These are phyloP conservation scores for Neoboletus subvelutipes DNA, from an alignment of 768 basidiomycete species.

Conservation along the genomic window DNA sequence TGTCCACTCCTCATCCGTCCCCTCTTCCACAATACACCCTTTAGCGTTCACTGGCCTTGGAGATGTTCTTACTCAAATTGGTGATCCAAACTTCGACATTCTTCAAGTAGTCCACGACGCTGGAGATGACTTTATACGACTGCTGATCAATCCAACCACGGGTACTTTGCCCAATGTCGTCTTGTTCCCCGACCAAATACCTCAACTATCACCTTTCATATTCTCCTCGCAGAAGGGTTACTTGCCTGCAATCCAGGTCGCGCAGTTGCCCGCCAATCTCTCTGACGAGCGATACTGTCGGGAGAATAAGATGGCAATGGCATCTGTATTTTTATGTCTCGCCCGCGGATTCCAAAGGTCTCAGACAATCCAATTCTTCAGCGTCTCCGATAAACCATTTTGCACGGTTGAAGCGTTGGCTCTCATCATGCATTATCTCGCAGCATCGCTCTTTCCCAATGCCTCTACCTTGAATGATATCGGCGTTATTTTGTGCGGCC, in stretches of 20 bases:
- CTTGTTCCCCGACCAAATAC: constrained; percentile 41
- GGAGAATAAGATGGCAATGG: constrained; percentile 35
- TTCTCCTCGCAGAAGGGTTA: constrained; percentile 36
- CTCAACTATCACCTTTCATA: constrained; percentile 35
- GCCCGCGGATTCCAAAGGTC: constrained; percentile 44
- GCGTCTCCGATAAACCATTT: constrained; percentile 27
- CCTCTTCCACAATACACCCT: constrained; percentile 21
- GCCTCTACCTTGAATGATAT: constrained; percentile 51
- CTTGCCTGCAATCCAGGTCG: constrained; percentile 34
- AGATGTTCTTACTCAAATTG: constrained; percentile 26
- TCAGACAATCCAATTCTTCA: constrained; percentile 24
- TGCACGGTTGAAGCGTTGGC: constrained; percentile 38
- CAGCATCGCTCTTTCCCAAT: constrained; percentile 43
- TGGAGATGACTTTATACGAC: constrained; percentile 33
- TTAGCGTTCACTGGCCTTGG: constrained; percentile 21
- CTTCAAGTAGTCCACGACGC: constrained; percentile 35
- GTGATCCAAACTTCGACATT: constrained; percentile 37
- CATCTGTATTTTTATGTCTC: constrained; percentile 43
- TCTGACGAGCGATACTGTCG: constrained; percentile 26
- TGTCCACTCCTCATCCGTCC: constrained; percentile 20
- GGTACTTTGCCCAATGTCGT: constrained; percentile 43
- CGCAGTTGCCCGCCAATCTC: constrained; percentile 22
- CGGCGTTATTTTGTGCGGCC: constrained; percentile 45
- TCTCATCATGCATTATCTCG: constrained; percentile 48
- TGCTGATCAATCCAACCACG: constrained; percentile 35